These are phyloP conservation scores for Lachnum nothofagi DNA, from an alignment of 2,329 filamentous ascomycete genomes.

Conservation along the genomic window DNA sequence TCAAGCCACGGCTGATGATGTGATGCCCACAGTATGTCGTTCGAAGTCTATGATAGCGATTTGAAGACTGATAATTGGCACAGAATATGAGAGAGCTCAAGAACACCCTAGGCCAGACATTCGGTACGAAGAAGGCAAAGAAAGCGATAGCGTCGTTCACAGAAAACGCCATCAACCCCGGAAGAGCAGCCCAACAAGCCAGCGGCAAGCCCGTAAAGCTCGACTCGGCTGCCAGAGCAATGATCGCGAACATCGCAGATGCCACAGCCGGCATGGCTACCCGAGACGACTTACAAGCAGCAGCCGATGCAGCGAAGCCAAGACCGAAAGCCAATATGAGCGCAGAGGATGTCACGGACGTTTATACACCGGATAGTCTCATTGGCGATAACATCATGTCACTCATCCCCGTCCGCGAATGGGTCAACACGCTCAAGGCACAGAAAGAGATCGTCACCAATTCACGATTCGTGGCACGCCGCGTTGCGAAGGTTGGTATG, in stretches of 20 bases:
- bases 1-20: constrained; percentile 45
- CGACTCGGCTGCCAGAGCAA: constrained; percentile 51
- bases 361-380: constrained; percentile 63
- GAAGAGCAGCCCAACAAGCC: constrained; percentile 34
- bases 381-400: constrained; percentile 65
- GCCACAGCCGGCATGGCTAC: constrained; percentile 62
- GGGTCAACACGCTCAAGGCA: constrained; percentile 62
- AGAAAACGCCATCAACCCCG: constrained; percentile 60
- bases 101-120: constrained; percentile 68
- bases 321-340: constrained; percentile 65
- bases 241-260: constrained; percentile 59
- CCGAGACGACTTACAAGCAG: constrained; percentile 58
- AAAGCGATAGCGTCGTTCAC: constrained; percentile 66
- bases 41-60: constrained; percentile 27
- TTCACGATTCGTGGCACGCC: constrained; percentile 61
- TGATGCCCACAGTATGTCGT: constrained; percentile 33
- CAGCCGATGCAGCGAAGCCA: constrained; percentile 63
- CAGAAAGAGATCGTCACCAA: constrained; percentile 51
- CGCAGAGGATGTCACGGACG: constrained; percentile 63
- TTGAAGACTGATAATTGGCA: no score
- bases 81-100: constrained; percentile 57
- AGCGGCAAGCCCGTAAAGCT: constrained; percentile 44
- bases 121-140: constrained; percentile 81
- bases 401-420: constrained; percentile 65
- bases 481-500: constrained; percentile 49